Evolutionary conservation across 306 rosid genomes (phyloP), one percentile per base, ranked within the genome.

Genomic region (Sicyos edulis): DNA sequence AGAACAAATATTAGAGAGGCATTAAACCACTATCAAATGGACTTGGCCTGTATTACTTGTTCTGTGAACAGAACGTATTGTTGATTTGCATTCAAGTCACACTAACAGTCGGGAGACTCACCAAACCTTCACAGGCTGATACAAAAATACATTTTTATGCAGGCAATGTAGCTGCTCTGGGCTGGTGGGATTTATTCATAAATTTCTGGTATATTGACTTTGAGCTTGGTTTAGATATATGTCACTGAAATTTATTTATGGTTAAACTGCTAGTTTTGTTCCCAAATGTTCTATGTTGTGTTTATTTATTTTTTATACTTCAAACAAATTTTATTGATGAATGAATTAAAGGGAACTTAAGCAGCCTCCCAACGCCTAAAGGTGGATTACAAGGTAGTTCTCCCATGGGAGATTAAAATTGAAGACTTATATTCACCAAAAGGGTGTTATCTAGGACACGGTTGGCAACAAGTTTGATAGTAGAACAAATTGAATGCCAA

Each of bases 181-280:
- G 92, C 78, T 92, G 98, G 98, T 92, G 98, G 98, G 96, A 92
- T 82, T 84, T 92, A 50, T 92, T 92, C 80, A 92, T 92, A 68
- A 92, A 87, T 87, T 92, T 71, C 8, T 86, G 96, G 96, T 92
- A 88, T 68, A 69, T 55, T 65, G 68, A 29, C 44, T 77, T 75
- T 73, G 7, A 70, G 72, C 56, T 65, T 61, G 66, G 11, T 26
- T 59, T 59, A 59, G 32, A 59, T 26, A 73, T 77, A 60, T 47
- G 62, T 57, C 60, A 63, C 76, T 61, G 24, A 32, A 53, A 50
- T 26, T 47, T 66, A 29, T 37, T 50, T 50, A 13, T 53, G 57
- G 21, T 53, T n/a, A n/a, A 53, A 53, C 19, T 53, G 57, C 21
- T 6, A 16, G 11, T 53, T n/a, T n/a, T n/a, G 57, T 16, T 53